phyloP scores from a whole-genome alignment of 768 basidiomycete species.

The Candolleomyces aberdarensis region DNA sequence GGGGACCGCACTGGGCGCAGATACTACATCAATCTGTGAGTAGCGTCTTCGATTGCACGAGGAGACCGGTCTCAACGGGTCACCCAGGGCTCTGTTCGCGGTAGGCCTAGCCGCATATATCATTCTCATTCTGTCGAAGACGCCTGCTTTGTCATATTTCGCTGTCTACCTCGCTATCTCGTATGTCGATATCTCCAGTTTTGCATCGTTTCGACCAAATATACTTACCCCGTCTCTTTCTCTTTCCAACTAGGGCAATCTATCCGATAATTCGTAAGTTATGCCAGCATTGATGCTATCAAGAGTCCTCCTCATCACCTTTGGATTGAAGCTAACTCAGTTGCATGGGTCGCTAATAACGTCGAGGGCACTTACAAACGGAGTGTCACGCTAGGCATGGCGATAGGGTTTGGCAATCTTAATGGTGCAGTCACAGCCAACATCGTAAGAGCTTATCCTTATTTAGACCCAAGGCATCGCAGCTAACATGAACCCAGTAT shows the following conservation, averaged over 20 bases:
- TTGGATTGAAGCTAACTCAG: slow-evolving; percentile 12
- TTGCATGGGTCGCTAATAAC: slow-evolving; percentile 70
- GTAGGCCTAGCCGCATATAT: slow-evolving; percentile 56
- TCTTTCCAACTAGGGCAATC: slow-evolving; percentile 35
- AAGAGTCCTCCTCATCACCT: neutral
- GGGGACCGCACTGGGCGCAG: slow-evolving; percentile 60
- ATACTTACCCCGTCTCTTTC: neutral
- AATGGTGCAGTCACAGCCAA: slow-evolving; percentile 69
- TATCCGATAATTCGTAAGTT: slow-evolving; percentile 50
- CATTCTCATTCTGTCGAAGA: slow-evolving; percentile 59
- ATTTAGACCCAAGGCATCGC: slow-evolving; percentile 2
- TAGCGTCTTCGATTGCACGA: neutral
- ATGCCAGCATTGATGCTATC: neutral
- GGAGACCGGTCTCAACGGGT: neutral
- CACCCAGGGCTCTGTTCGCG: slow-evolving; percentile 20
- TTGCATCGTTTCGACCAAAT: slow-evolving; percentile 20
- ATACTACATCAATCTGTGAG: slow-evolving; percentile 60
- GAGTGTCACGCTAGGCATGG: slow-evolving; percentile 64
- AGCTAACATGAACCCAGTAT: slow-evolving; percentile 41
- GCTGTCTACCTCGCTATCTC: slow-evolving; percentile 69
- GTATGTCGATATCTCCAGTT: slow-evolving; percentile 27
- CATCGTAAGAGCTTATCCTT: slow-evolving; percentile 42
- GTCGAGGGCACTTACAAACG: slow-evolving; percentile 76
- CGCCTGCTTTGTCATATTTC: slow-evolving; percentile 66
- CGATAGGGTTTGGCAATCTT: slow-evolving; percentile 66